Conservation (phyloP, 768 basidiomycete species). For the Mycena leptocephala region DNA sequence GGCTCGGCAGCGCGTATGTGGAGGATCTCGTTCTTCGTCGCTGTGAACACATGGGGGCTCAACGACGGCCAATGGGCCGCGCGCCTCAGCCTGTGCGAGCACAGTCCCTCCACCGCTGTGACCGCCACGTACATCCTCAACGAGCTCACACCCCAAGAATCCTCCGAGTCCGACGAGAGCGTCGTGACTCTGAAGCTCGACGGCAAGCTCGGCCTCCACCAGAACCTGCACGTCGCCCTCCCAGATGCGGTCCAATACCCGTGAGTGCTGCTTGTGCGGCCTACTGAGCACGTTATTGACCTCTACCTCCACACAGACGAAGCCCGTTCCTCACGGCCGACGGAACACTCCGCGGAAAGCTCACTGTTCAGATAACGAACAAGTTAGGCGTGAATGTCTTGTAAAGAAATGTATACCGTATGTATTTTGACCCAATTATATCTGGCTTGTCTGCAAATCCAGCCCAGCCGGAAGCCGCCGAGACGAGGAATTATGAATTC, state of each 20-base stretch:
- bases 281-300: neutral
- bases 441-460: neutral
- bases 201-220: constrained; percentile 10
- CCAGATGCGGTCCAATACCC: constrained; percentile 34
- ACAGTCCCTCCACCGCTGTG: constrained; percentile 10
- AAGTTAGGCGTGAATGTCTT: neutral
- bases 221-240: constrained; percentile 14
- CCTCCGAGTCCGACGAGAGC: neutral
- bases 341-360: constrained; percentile 27
- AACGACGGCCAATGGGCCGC: constrained; percentile 30
- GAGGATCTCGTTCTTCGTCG: constrained; percentile 49
- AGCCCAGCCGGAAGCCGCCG: neutral
- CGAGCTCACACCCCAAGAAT: neutral
- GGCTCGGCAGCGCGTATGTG: constrained; percentile 54
- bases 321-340: constrained; percentile 35
- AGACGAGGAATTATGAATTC: neutral
- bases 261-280: constrained; percentile 22
- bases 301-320: constrained; percentile 3
- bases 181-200: constrained; percentile 7
- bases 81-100: constrained; percentile 19
- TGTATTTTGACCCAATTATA: neutral
- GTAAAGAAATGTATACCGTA: neutral
- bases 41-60: neutral
- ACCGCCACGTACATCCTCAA: constrained; percentile 12
- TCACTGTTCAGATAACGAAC: constrained; percentile 27